These are phyloP conservation scores for Trichosporon ovoides DNA, from an alignment of 1,284 basidiomycete species.

Conservation along the genomic window DNA sequence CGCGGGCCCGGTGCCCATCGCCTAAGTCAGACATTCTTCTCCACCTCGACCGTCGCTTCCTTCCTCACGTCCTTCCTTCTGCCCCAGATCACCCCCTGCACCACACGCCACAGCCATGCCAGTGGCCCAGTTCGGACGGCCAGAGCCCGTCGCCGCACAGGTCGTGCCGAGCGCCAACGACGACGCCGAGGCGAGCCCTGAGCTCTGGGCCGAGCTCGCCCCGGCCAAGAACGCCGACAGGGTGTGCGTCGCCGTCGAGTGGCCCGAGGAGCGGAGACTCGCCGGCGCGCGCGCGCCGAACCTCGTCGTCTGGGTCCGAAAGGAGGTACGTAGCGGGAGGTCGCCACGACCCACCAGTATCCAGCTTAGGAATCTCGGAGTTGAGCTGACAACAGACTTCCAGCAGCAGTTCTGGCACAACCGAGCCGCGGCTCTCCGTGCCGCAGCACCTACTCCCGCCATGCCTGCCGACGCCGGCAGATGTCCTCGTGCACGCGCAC, in stretches of 20 bases:
- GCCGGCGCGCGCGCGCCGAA: constrained; percentile 10
- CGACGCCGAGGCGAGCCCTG: constrained; percentile 14
- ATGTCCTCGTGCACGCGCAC: constrained; percentile 27
- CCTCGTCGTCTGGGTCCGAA: constrained; percentile 19
- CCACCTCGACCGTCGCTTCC: not conserved
- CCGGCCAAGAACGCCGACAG: constrained; percentile 4
- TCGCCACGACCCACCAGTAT: too few species aligned
- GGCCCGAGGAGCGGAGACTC: constrained; percentile 16
- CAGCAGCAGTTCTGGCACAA: not conserved
- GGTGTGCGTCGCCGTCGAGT: constrained; percentile 16
- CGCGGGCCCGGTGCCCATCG: constrained; percentile 1
- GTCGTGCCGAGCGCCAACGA: constrained; percentile 11
- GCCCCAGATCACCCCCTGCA: not conserved
- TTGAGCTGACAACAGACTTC: not conserved
- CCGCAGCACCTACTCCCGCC: constrained; percentile 33
- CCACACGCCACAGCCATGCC: constrained; percentile 8
- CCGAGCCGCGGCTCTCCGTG: constrained; percentile 22
- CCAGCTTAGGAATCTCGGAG: not conserved
- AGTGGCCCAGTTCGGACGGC: constrained; percentile 15
- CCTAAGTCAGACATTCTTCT: not conserved
- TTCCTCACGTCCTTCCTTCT: not conserved
- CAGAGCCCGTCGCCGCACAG: constrained; percentile 13
- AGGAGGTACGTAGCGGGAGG: not conserved
- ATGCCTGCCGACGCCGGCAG: constrained; percentile 26
- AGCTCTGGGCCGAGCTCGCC: constrained; percentile 15